Conservation (phyloP, 345 rosid species). For the Ailanthus altissimus region DNA sequence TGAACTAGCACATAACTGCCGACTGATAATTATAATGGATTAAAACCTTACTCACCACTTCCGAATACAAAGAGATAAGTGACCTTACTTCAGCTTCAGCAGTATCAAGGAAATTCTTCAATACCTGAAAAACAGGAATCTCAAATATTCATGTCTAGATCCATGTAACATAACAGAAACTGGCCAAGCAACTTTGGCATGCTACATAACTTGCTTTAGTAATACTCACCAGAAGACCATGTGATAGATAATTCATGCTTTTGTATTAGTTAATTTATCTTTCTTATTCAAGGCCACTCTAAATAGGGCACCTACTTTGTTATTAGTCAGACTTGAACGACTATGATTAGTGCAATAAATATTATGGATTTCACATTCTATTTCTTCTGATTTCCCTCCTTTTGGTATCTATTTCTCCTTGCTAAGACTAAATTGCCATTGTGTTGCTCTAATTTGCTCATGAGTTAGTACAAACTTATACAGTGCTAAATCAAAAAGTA, state of each 20-base stretch:
- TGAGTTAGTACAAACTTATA: too few species aligned
- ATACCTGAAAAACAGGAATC: slow-evolving; percentile 44
- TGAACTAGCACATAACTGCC: slow-evolving; percentile 8
- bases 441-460: too few species aligned
- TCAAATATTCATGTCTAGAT: background rate
- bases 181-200: background rate
- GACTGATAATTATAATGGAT: slow-evolving; percentile 2
- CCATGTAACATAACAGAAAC: background rate
- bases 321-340: background rate
- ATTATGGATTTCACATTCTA: background rate
- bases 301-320: background rate
- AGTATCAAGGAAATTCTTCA: slow-evolving; percentile 76
- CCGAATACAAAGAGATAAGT: slow-evolving; percentile 71
- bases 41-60: slow-evolving; percentile 65
- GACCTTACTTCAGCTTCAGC: slow-evolving; percentile 92
- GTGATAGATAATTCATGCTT: background rate
- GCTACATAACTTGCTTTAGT: background rate
- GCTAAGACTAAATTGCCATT: too few species aligned
- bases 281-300: background rate
- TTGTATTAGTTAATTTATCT: background rate
- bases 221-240: background rate
- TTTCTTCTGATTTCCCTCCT: background rate
- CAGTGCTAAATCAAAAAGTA: too few species aligned
- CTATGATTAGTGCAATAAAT: background rate
- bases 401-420: background rate